Evolutionary conservation across 2,329 filamentous ascomycete genomes (phyloP).

Genomic region (Salinomyces thailandicus): DNA sequence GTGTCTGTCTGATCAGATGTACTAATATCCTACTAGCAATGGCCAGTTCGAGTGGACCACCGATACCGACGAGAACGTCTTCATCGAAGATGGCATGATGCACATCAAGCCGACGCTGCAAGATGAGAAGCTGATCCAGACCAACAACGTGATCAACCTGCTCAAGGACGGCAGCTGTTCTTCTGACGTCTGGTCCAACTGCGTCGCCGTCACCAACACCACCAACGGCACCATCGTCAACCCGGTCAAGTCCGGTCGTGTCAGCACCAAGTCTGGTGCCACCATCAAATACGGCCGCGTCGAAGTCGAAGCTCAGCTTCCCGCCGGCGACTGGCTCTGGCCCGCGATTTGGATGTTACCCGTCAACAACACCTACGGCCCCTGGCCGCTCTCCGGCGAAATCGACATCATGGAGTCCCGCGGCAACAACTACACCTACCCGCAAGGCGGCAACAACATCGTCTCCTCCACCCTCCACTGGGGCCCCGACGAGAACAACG

Average conservation of each 20-base stretch:
- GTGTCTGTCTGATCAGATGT: background rate
- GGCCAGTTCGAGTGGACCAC: slow-evolving; percentile 76
- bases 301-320: slow-evolving; percentile 67
- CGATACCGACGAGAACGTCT: slow-evolving; percentile 60
- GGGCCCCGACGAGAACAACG: slow-evolving; percentile 61
- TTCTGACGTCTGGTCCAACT: slow-evolving; percentile 48
- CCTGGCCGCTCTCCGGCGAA: slow-evolving; percentile 70
- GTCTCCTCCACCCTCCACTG: slow-evolving; percentile 71
- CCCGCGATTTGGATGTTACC: slow-evolving; percentile 90
- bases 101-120: slow-evolving; percentile 70
- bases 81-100: slow-evolving; percentile 56
- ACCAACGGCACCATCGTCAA: slow-evolving; percentile 70
- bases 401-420: slow-evolving; percentile 75
- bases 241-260: slow-evolving; percentile 65
- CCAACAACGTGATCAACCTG: slow-evolving; percentile 59
- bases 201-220: slow-evolving; percentile 61
- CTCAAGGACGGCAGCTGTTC: slow-evolving; percentile 57
- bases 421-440: slow-evolving; percentile 70
- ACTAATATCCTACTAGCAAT: slow-evolving; percentile 43
- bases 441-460: slow-evolving; percentile 70
- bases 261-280: slow-evolving; percentile 62
- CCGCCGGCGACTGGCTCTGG: slow-evolving; percentile 77
- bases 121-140: slow-evolving; percentile 53
- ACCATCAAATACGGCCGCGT: slow-evolving; percentile 71
- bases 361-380: slow-evolving; percentile 57